These are phyloP conservation scores for Colletotrichum limetticola DNA, from an alignment of 2,329 filamentous ascomycete genomes.

Conservation along the genomic window DNA sequence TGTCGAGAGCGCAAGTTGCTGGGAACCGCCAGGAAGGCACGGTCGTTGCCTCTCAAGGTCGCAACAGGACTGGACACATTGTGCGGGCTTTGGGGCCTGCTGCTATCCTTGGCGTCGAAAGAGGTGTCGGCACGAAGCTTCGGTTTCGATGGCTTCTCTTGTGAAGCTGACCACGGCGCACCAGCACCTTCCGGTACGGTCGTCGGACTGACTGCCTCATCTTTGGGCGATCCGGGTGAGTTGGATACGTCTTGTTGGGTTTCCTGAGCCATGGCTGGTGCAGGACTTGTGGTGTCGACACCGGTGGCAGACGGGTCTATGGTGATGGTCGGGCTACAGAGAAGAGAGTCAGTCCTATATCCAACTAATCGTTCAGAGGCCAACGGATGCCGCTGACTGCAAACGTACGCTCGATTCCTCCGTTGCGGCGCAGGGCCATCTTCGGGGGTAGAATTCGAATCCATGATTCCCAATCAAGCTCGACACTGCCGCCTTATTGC, in stretches of 20 bases:
- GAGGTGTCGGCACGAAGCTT: slow-evolving; percentile 67
- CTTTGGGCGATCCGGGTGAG: slow-evolving; percentile 50
- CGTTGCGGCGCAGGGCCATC: slow-evolving; percentile 36
- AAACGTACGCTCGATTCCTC: slow-evolving; percentile 52
- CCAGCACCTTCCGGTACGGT: slow-evolving; percentile 47
- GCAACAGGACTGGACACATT: slow-evolving; percentile 73
- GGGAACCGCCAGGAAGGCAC: slow-evolving; percentile 73
- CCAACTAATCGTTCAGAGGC: background rate
- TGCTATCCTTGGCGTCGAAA: slow-evolving; percentile 69
- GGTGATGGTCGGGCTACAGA: slow-evolving; percentile 61
- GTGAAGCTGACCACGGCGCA: slow-evolving; percentile 40
- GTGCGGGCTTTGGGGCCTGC: slow-evolving; percentile 75
- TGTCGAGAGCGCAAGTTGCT: slow-evolving; percentile 70
- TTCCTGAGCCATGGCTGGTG: slow-evolving; percentile 44
- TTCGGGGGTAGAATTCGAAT: slow-evolving; percentile 22
- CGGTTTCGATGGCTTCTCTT: slow-evolving; percentile 40
- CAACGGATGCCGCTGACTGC: background rate
- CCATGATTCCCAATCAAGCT: slow-evolving; percentile 20
- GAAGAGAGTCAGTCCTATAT: slow-evolving; percentile 29
- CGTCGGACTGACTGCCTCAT: slow-evolving; percentile 53
- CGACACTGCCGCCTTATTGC: slow-evolving; percentile 21
- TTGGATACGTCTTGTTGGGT: slow-evolving; percentile 38
- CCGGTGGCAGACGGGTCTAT: slow-evolving; percentile 60
- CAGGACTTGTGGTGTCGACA: slow-evolving; percentile 39
- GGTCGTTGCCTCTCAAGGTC: slow-evolving; percentile 54